Percentiles rank a stretch among this genome's conserved stretches.
Evolutionary conservation across 2,329 filamentous ascomycete species (phyloP).

Genomic region (Penicillium sp.): DNA sequence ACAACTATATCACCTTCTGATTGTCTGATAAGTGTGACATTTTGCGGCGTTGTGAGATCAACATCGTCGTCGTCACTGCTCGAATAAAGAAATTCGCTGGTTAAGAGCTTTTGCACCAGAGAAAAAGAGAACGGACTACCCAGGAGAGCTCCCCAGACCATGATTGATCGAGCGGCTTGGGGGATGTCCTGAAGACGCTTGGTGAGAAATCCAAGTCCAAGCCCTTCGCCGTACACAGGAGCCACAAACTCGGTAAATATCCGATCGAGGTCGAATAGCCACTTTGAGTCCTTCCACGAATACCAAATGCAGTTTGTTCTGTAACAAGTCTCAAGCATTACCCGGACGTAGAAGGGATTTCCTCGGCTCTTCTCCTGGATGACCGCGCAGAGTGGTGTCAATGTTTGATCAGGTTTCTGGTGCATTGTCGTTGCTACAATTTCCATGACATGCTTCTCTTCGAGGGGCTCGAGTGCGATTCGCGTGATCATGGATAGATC

Average conservation of each 20-base stretch:
- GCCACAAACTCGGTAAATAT: slow-evolving; percentile 82
- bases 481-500: slow-evolving; percentile 61
- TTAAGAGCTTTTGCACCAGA: slow-evolving; percentile 72
- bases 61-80: slow-evolving; percentile 44
- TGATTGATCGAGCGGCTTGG: slow-evolving; percentile 67
- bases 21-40: slow-evolving; percentile 52
- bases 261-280: slow-evolving; percentile 81
- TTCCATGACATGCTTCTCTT: slow-evolving; percentile 73
- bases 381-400: slow-evolving; percentile 74
- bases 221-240: slow-evolving; percentile 72
- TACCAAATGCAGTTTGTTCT: slow-evolving; percentile 88
- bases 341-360: slow-evolving; percentile 86
- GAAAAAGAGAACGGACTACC: slow-evolving; percentile 82
- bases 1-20: slow-evolving; percentile 63
- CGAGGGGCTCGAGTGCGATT: slow-evolving; percentile 69
- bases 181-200: slow-evolving; percentile 75
- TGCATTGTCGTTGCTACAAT: slow-evolving; percentile 82
- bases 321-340: slow-evolving; percentile 85
- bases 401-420: slow-evolving; percentile 64
- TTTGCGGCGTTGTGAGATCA: slow-evolving; percentile 38
- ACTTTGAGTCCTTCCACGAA: slow-evolving; percentile 76
- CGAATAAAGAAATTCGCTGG: slow-evolving; percentile 66
- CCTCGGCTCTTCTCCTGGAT: slow-evolving; percentile 85
- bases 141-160: slow-evolving; percentile 82
- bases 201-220: slow-evolving; percentile 79